Evolutionary conservation across 2,329 filamentous ascomycete species (phyloP).

Genomic region (Fusarium aywerte): DNA sequence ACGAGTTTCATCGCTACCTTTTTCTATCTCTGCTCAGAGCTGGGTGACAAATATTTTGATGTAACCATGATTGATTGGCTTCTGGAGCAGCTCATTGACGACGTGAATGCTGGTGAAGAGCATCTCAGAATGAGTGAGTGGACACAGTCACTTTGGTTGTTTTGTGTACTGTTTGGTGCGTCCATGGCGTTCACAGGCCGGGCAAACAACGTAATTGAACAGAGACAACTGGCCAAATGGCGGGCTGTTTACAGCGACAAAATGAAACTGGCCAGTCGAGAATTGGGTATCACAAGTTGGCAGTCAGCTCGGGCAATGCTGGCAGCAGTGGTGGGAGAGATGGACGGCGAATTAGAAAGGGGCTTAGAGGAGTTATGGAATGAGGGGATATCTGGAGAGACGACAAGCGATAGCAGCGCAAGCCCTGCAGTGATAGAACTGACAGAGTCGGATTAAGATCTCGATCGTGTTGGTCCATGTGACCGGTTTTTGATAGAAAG

Average conservation of each 20-base stretch:
- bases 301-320: slow-evolving; percentile 52
- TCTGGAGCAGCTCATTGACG: slow-evolving; percentile 58
- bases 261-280: slow-evolving; percentile 53
- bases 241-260: slow-evolving; percentile 55
- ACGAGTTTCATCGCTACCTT: slow-evolving; percentile 60
- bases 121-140: slow-evolving; percentile 56
- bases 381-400: slow-evolving; percentile 47
- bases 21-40: slow-evolving; percentile 59
- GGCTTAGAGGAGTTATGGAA: slow-evolving; percentile 57
- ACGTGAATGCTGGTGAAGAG: slow-evolving; percentile 55
- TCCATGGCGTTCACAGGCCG: slow-evolving; percentile 55
- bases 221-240: slow-evolving; percentile 53
- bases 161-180: slow-evolving; percentile 59
- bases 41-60: slow-evolving; percentile 56
- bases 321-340: slow-evolving; percentile 54
- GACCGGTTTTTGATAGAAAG: slow-evolving; percentile 17
- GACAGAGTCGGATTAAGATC: slow-evolving; percentile 40
- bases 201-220: slow-evolving; percentile 51
- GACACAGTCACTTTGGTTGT: slow-evolving; percentile 58
- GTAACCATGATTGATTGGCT: slow-evolving; percentile 59
- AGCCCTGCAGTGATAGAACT: slow-evolving; percentile 44
- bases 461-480: slow-evolving; percentile 14
- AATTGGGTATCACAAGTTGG: slow-evolving; percentile 54
- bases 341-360: slow-evolving; percentile 54
- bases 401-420: slow-evolving; percentile 30